Evolutionary conservation across 2,329 filamentous ascomycete species (phyloP).

Genomic region (Trichoderma gracile): DNA sequence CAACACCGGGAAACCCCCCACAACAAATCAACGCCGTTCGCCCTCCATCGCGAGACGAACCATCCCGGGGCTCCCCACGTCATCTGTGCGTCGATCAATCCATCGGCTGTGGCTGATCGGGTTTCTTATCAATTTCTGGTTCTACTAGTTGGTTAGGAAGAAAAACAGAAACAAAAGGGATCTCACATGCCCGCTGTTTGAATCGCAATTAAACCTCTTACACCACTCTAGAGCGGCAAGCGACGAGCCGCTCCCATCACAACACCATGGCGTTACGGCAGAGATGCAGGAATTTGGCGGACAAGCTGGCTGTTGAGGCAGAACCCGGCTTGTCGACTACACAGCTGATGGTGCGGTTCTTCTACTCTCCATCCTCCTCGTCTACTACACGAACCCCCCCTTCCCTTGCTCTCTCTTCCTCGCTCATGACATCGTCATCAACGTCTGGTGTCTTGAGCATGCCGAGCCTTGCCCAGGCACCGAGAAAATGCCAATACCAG

Average conservation of each 20-base stretch:
- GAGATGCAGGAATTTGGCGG: constrained; percentile 46
- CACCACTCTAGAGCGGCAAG: not conserved
- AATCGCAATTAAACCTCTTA: not conserved
- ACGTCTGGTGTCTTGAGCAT: too few relatives aligned
- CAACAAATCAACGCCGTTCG: not conserved
- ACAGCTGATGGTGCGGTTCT: constrained; percentile 69
- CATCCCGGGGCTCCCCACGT: constrained; percentile 13
- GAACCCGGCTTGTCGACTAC: constrained; percentile 76
- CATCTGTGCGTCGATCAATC: constrained; percentile 21
- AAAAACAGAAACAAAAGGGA: not conserved
- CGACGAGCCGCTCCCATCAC: constrained; percentile 29
- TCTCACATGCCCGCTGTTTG: not conserved
- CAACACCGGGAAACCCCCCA: not conserved
- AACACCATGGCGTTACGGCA: constrained; percentile 33
- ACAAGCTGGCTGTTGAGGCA: constrained; percentile 67
- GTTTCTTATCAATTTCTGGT: not conserved
- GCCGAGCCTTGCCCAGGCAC: not conserved
- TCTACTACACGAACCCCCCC: not conserved
- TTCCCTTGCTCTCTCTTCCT: not conserved
- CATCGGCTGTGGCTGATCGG: not conserved
- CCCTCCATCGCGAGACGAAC: constrained; percentile 11
- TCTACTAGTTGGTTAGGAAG: constrained; percentile 24
- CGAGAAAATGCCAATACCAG: too few relatives aligned
- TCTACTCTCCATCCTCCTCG: not conserved
- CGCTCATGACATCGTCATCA: not conserved